Evolutionary conservation across 768 basidiomycete species (phyloP).

Genomic region (Leccinum uliginosum): DNA sequence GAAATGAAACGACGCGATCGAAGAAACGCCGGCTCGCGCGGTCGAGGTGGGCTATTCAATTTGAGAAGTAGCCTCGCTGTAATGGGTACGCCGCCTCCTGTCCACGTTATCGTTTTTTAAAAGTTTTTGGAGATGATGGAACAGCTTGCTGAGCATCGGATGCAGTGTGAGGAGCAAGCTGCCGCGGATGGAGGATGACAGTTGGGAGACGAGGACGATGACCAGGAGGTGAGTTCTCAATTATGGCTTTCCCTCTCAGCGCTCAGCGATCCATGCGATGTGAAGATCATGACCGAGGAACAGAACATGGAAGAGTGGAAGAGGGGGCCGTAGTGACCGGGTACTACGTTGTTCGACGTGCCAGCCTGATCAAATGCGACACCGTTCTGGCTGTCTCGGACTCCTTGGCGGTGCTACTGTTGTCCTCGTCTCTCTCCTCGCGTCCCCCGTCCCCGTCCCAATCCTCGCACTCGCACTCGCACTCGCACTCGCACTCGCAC

Average conservation of each 20-base stretch:
- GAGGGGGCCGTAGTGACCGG: too few relatives aligned
- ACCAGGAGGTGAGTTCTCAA: conserved; percentile 38
- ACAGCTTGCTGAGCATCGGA: conserved; percentile 89
- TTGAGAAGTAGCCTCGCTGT: conserved; percentile 82
- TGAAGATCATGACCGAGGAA: conserved; percentile 82
- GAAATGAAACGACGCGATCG: conserved; percentile 43
- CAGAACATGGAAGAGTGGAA: conserved; percentile 99
- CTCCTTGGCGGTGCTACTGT: too few relatives aligned
- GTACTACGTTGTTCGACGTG: too few relatives aligned
- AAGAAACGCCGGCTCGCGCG: conserved; percentile 33
- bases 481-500: too few relatives aligned
- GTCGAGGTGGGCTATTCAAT: conserved; percentile 68
- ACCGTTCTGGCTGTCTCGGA: too few relatives aligned
- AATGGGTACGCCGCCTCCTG: conserved; percentile 48
- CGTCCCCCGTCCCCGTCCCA: too few relatives aligned
- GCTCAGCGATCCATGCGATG: conserved; percentile 10
- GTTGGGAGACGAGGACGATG: conserved; percentile 56
- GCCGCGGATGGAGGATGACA: conserved; percentile 59
- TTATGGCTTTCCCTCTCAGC: conserved; percentile 1
- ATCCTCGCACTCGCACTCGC: too few relatives aligned
- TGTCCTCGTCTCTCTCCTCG: too few relatives aligned
- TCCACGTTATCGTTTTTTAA: conserved; percentile 36
- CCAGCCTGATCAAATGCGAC: too few relatives aligned
- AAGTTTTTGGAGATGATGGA: conserved; percentile 99
- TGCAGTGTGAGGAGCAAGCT: conserved; percentile 81